Evolutionary conservation across 1,284 basidiomycete genomes (phyloP), one percentile per base, ranked within the genome.

Genomic region (Austroboletus niveus): DNA sequence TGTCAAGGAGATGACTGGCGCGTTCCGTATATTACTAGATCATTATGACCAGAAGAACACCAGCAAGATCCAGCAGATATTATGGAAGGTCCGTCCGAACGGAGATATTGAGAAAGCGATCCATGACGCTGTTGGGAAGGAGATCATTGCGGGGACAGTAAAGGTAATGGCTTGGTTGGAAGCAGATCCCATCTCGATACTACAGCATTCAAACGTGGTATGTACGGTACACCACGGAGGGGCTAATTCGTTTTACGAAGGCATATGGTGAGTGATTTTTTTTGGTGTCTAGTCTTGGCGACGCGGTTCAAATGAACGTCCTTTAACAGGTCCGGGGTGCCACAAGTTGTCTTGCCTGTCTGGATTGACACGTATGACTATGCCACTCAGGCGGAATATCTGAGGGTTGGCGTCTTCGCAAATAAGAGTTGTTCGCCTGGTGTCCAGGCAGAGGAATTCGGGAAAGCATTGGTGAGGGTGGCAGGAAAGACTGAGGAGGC

Each of bases 291-390:
- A n/a, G n/a, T n/a, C n/a, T n/a, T n/a, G n/a, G n/a, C n/a, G n/a
- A n/a, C n/a, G n/a, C n/a, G n/a, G n/a, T n/a, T n/a, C n/a, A n/a
- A n/a, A n/a, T n/a, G n/a, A n/a, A n/a, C n/a, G n/a, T n/a, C n/a
- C n/a, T n/a, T n/a, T n/a, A 20, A 42, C 8, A 53, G 55, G 45
- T 54, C 44, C 20, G 57, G 57, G 1, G 3, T 42, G 29, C 29
- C 29, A 7, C 29, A 29, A 1, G 29, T 29, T 7, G 29, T 29
- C 29, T 9, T 29, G 6, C 47, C 58, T 2, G 47, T 47, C 7
- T 60, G 54, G 58, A 31, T 5, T n/a, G 60, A 61, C 32, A 61
- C 57, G 6, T 59, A 44, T 15, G 57, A 59, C 10, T 57, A 44
- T 29, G 57, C 48, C 0, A 12, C 14, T 3, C 52, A 47, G 15